Evolutionary conservation across 2,329 filamentous ascomycete genomes (phyloP), one percentile per base, ranked within the genome.

Genomic region (Exutisphaerella laricina): DNA sequence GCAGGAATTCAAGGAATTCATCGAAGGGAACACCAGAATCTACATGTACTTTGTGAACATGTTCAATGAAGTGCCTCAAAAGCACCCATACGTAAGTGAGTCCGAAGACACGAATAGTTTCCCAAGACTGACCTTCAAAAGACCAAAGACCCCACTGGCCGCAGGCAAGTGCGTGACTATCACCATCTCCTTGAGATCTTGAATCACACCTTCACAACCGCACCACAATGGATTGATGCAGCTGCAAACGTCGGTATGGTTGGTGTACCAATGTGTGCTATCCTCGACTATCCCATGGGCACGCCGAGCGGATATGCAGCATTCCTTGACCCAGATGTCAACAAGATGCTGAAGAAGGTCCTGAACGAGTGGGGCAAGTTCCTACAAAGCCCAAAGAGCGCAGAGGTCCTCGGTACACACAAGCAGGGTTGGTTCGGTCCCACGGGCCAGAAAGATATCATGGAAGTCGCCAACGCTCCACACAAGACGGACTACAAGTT

Each of bases 41-140:
- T 81, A 78, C 66, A 80, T 85, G 72, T 59, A 78, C 21, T 78
- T 84, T 57, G 67, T 68, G 12, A 68, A 74, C 50, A 86, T 86
- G 83, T 86, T 62, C 45, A 44, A 61, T 2, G 78, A 86, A 63
- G 69, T 85, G 14, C 82, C 82, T 0, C 58, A 60, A 22, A 79
- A 78, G 60, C 66, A 71, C 13, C 75, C 76, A 0, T 86, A 86
- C 63, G 33, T 35, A 35, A 3, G 33, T 23, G 18, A 12, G 12
- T 9, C 58, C 62, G 45, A 68, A 66, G 4, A 79, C 84, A 46
- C 79, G 80, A 0, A 77, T 73, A 1, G 80, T 79, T 1, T 67
- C 71, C 39, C 70, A 67, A 21, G 78, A 83, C 26, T 20, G 2
- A 14, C 6, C 32, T 6, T 20, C 13, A 5, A 4, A n/a, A 35